Base-by-base conservation (phyloP, 129 eudicot genomes). In the Flaveria robusta region DNA sequence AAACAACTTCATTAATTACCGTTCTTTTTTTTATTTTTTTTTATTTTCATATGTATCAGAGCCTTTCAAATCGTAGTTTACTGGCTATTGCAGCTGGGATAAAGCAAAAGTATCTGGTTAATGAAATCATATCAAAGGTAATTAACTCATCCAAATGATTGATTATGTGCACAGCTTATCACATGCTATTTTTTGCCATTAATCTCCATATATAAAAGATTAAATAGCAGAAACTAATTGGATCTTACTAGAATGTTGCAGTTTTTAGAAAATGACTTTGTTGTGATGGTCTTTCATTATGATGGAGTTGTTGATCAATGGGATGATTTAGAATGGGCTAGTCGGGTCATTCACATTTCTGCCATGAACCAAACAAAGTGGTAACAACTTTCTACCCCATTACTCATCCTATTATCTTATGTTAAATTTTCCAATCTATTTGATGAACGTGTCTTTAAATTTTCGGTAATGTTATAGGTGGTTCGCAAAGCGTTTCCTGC, bases 41-140 rank as follows among this genome's bases (percentile, higher is more conserved):
- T 31, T 31, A 31, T 31, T 27, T 16, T 31, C 41, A 8, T 4
- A 55, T 62, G 23, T 66, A 58, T 58, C 87, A 91, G 96, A 79
- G 42, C 13, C 81, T 68, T 41, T 49, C 86, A 52, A 58, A 70
- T 56, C 72, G 46, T 37, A 91, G 81, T 79, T 83, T 93, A 81
- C 80, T 93, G 84, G 98, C 96, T 54, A 69, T 93, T 77, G 87
- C 98, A 60, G 98, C 86, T 43, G 98, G 98, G 81, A 81, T 90
- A 69, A 93, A 91, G 84, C 98, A 93, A 77, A 91, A 88, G 62
- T 24, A 60, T 54, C 49, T 91, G 52, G 97, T 91, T 41, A 56
- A 91, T 65, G 77, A 78, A 75, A 85, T 93, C 58, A 84, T 93
- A 74, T 27, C 81, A 60, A 93, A 93, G 96, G 98, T 93, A 71